These are phyloP conservation scores for Scalesia atractyloides DNA, from an alignment of 129 eudicot species.

Conservation along the genomic window DNA sequence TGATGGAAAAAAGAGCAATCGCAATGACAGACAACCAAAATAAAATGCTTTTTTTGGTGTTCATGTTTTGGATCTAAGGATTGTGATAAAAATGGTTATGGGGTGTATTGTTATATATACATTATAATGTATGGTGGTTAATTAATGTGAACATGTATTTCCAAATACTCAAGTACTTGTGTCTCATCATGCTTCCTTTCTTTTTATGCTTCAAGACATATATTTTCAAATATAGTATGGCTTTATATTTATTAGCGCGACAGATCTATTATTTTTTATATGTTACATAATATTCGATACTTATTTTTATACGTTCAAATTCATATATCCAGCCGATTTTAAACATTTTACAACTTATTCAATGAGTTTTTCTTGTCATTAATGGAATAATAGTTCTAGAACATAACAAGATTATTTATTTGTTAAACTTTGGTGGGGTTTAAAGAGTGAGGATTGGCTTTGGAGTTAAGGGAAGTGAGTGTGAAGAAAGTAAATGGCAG, in stretches of 20 bases:
- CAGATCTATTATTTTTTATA: neutral
- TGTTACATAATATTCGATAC: neutral
- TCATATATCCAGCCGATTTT: no score
- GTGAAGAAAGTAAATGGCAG: slow-evolving; percentile 13
- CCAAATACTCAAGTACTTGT: slow-evolving; percentile 26
- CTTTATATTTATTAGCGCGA: no score
- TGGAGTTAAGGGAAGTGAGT: slow-evolving; percentile 56
- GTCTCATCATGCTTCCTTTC: slow-evolving; percentile 15
- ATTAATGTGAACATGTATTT: slow-evolving; percentile 12
- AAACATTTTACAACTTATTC: no score
- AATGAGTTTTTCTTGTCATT: neutral
- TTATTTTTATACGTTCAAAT: neutral
- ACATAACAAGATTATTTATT: slow-evolving; percentile 1
- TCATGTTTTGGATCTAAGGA: slow-evolving; percentile 44
- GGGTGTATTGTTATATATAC: slow-evolving; percentile 23
- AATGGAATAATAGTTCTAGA: slow-evolving; percentile 13
- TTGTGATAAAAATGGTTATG: slow-evolving; percentile 30
- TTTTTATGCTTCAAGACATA: slow-evolving; percentile 8
- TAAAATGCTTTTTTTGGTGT: slow-evolving; percentile 33
- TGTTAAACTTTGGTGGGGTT: neutral
- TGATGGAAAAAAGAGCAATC: slow-evolving; percentile 56
- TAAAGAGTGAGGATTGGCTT: slow-evolving; percentile 36
- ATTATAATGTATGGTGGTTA: slow-evolving; percentile 13
- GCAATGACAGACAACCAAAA: slow-evolving; percentile 59
- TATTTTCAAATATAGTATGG: neutral